Evolutionary conservation across 805 yeast genomes (phyloP).

Genomic region (Candida insectorum): DNA sequence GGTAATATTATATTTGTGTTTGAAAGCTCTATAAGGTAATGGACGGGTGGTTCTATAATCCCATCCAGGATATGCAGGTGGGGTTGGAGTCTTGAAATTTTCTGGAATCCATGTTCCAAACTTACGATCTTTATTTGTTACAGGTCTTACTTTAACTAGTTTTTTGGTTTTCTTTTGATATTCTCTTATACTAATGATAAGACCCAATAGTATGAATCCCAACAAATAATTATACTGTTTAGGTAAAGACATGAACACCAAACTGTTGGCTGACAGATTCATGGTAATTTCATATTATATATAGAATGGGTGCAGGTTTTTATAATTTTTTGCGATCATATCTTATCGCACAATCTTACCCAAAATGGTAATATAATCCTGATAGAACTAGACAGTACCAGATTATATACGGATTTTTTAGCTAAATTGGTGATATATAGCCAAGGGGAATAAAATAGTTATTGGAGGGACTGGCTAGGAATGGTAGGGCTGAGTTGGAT

Average conservation of each 20-base stretch:
- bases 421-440: too few species aligned
- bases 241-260: not conserved
- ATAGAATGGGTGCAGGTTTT: not conserved
- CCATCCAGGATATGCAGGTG: conserved; percentile 48
- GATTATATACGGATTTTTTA: not conserved
- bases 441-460: too few species aligned
- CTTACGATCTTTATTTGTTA: conserved; percentile 26
- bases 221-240: not conserved
- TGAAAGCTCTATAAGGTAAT: conserved; percentile 64
- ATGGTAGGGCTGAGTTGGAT: too few species aligned
- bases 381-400: not conserved
- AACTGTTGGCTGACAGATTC: not conserved
- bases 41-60: conserved; percentile 48
- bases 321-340: not conserved
- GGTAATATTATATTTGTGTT: conserved; percentile 58
- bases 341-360: not conserved
- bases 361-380: not conserved
- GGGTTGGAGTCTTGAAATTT: conserved; percentile 46
- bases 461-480: too few species aligned
- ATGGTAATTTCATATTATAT: not conserved
- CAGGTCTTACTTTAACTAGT: not conserved
- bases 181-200: conserved; percentile 1
- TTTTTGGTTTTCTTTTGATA: not conserved
- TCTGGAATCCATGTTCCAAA: conserved; percentile 56
- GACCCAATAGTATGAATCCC: conserved; percentile 1